phyloP scores from a whole-genome alignment of 2,329 filamentous ascomycete genomes.

The Ophiostoma perfectum region DNA sequence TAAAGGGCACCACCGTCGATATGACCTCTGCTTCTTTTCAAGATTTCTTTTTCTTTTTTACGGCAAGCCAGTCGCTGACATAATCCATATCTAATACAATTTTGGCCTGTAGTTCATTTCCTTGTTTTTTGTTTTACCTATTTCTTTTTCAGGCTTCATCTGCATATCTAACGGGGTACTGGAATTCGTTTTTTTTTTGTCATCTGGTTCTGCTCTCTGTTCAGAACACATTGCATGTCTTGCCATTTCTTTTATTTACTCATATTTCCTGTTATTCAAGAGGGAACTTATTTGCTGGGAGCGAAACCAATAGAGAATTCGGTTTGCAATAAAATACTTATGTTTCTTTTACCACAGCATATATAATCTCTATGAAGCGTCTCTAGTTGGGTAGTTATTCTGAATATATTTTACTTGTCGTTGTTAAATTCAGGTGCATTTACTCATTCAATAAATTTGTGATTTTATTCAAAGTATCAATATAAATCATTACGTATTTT shows the following conservation, averaged over 20 bases:
- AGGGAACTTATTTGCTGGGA: not conserved
- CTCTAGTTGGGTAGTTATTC: not conserved
- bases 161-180: constrained; percentile 23
- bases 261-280: not conserved
- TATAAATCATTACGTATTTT: too few species aligned
- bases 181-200: constrained; percentile 15
- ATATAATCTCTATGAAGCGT: not conserved
- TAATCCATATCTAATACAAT: constrained; percentile 16
- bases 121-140: not conserved
- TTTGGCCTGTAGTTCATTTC: constrained; percentile 11
- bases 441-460: too few species aligned
- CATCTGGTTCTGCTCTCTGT: not conserved
- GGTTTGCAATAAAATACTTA: not conserved
- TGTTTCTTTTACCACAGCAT: not conserved
- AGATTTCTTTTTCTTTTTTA: not conserved
- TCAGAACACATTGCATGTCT: constrained; percentile 7
- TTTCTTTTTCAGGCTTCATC: not conserved
- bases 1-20: constrained; percentile 36
- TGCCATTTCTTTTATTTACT: not conserved
- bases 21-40: not conserved
- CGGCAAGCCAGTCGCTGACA: not conserved
- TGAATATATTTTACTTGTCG: not conserved
- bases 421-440: not conserved
- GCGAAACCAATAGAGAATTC: not conserved
- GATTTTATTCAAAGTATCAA: too few species aligned